Evolutionary conservation across 192 early-diverging fungal species (phyloP).

Genomic region (Coemansia furcata): DNA sequence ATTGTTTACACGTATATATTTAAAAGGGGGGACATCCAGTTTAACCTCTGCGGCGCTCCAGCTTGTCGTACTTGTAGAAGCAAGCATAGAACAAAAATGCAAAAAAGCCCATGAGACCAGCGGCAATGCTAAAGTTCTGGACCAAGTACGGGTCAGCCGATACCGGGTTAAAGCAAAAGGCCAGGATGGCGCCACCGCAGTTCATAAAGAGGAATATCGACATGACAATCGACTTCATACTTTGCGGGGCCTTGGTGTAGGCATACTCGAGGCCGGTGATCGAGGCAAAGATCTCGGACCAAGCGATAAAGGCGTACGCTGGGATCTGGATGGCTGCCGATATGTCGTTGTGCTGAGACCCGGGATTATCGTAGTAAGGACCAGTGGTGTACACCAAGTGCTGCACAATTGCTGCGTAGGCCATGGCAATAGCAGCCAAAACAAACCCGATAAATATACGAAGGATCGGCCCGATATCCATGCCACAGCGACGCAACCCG

Average conservation of each 20-base stretch:
- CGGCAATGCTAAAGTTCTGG: slow-evolving; percentile 16
- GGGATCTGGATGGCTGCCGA: slow-evolving; percentile 59
- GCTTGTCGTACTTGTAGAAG: slow-evolving; percentile 29
- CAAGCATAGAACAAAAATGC: slow-evolving; percentile 24
- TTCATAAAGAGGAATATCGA: slow-evolving; percentile 64
- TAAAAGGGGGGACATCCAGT: neutral
- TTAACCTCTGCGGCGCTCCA: neutral
- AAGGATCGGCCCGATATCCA: slow-evolving; percentile 57
- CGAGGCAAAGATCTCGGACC: slow-evolving; percentile 70
- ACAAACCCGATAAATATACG: slow-evolving; percentile 71
- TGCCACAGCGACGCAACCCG: slow-evolving; percentile 50
- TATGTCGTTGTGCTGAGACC: slow-evolving; percentile 54
- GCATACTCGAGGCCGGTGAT: slow-evolving; percentile 69
- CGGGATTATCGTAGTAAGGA: slow-evolving; percentile 56
- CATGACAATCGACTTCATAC: slow-evolving; percentile 71
- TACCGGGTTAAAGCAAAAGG: slow-evolving; percentile 58
- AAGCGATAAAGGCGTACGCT: slow-evolving; percentile 59
- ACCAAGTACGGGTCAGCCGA: slow-evolving; percentile 58
- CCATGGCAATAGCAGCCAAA: slow-evolving; percentile 57
- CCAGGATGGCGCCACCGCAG: slow-evolving; percentile 56
- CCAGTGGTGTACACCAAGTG: slow-evolving; percentile 57
- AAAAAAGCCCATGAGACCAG: slow-evolving; percentile 23
- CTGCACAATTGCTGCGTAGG: slow-evolving; percentile 62
- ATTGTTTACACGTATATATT: neutral
- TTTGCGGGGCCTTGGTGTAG: slow-evolving; percentile 61